These are phyloP conservation scores for Aleurites moluccanus DNA, from an alignment of 441 rosid species.

Conservation along the genomic window DNA sequence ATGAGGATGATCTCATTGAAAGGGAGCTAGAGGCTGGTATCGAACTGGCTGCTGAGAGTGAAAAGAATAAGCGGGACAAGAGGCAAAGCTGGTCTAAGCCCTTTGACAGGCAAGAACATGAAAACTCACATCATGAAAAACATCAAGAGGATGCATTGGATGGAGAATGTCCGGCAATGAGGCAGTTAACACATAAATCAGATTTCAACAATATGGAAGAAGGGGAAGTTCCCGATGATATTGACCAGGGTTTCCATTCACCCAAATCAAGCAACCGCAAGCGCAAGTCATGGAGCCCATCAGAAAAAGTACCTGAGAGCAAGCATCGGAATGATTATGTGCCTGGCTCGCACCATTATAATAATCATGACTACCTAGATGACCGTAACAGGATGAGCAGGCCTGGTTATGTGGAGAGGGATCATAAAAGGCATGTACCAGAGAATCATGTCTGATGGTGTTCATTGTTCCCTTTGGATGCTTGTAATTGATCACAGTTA, in stretches of 20 bases:
- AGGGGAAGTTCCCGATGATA: slow-evolving; percentile 43
- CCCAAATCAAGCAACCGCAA: slow-evolving; percentile 43
- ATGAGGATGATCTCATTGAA: slow-evolving; percentile 84
- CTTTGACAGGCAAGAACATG: slow-evolving; percentile 29
- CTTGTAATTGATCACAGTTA: background rate
- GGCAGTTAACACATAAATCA: slow-evolving; percentile 20
- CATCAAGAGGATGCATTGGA: slow-evolving; percentile 33
- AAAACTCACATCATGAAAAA: slow-evolving; percentile 27
- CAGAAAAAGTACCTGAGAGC: slow-evolving; percentile 34
- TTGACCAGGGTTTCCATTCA: slow-evolving; percentile 26
- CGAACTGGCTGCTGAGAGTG: slow-evolving; percentile 70
- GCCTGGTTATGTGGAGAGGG: slow-evolving; percentile 40
- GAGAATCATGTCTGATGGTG: slow-evolving; percentile 32
- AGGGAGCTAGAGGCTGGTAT: slow-evolving; percentile 84
- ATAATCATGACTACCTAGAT: slow-evolving; percentile 32
- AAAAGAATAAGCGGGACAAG: slow-evolving; percentile 49
- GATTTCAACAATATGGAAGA: slow-evolving; percentile 41
- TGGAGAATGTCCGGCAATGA: slow-evolving; percentile 23
- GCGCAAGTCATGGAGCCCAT: slow-evolving; percentile 38
- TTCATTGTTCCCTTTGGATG: background rate
- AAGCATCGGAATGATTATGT: slow-evolving; percentile 33
- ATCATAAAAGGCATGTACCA: slow-evolving; percentile 41
- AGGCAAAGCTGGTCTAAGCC: slow-evolving; percentile 53
- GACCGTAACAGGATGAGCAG: slow-evolving; percentile 33
- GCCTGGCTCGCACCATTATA: slow-evolving; percentile 24